Base-by-base conservation (phyloP, 163 green algal genomes). In the Chlamydomonas reinhardtii region DNA sequence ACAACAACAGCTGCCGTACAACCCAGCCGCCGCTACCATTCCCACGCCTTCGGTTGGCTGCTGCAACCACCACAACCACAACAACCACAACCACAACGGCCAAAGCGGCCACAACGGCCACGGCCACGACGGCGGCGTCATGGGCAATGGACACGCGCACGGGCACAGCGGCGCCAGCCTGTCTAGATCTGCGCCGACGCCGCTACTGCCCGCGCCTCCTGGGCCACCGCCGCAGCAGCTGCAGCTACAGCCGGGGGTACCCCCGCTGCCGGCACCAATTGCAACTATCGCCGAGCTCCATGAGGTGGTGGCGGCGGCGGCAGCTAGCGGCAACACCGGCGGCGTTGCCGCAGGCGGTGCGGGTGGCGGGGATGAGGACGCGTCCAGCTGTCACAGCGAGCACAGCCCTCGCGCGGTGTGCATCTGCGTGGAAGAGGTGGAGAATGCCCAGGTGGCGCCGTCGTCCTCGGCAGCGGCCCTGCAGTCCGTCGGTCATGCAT, bases 391-490 rank as follows among this genome's bases (percentile, higher is more conserved):
- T 59, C 70, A 86, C 56, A 80, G 70, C 29, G 70, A 86, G 27
- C 80, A 86, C 56, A 54, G 54, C 11, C 80, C 80, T 22, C 70
- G 54, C 0, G 80, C 80, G 3, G 69, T 80, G 25, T 86, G 80
- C 70, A 61, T 86, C 35, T 86, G 80, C 35, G 70, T 80, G 35
- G 80, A 86, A 17, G 54, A 54, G 29, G 65, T 69, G 43, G 64
- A 16, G 25, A 35, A 62, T 25, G 65, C 17, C 39, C 29, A 52
- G 65, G 16, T 29, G 6, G 48, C 9, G 48, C 48, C 48, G 11
- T 56, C 48, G 48, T 19, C 48, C 6, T 56, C 48, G 12, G 48
- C 48, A 19, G 48, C 48, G 48, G 48, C 9, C 11, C 48, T 56
- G 48, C 48, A 56, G 14, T 17, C 48, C 48, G n/a, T n/a, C n/a